Conservation (phyloP, 2,329 filamentous ascomycete genomes). For the Trichoderma sp. region DNA sequence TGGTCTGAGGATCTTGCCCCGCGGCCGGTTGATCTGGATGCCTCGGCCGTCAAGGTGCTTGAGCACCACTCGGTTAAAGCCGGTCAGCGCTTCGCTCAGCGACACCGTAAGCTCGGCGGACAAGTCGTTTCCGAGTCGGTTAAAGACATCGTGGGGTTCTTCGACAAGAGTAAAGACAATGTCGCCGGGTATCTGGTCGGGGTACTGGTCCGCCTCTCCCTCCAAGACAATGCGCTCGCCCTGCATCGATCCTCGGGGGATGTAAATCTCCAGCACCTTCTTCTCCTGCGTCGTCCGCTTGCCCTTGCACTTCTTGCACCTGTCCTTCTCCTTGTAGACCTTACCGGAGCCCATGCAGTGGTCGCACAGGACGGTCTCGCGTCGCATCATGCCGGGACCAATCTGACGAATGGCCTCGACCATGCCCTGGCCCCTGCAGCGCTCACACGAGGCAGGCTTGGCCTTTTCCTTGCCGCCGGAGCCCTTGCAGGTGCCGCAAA, state of each 20-base stretch:
- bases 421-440: slow-evolving; percentile 79
- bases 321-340: slow-evolving; percentile 92
- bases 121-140: slow-evolving; percentile 80
- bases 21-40: slow-evolving; percentile 76
- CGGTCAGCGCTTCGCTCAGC: slow-evolving; percentile 79
- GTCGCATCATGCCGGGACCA: slow-evolving; percentile 82
- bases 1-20: slow-evolving; percentile 80
- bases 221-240: slow-evolving; percentile 88
- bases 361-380: slow-evolving; percentile 77
- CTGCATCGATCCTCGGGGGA: slow-evolving; percentile 81
- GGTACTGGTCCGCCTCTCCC: slow-evolving; percentile 91
- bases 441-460: slow-evolving; percentile 78
- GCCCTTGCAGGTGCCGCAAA: slow-evolving; percentile 86
- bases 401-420: slow-evolving; percentile 79
- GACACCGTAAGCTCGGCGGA: slow-evolving; percentile 79
- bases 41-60: slow-evolving; percentile 93
- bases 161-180: slow-evolving; percentile 89
- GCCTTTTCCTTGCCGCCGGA: slow-evolving; percentile 89
- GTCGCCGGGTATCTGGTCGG: slow-evolving; percentile 86
- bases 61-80: slow-evolving; percentile 87
- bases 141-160: slow-evolving; percentile 78
- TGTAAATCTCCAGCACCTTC: slow-evolving; percentile 95
- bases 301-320: slow-evolving; percentile 98
- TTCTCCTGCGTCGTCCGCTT: slow-evolving; percentile 82
- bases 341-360: slow-evolving; percentile 83